Base-by-base conservation (phyloP, 208 protist genomes). In the Leishmania guyanensis region DNA sequence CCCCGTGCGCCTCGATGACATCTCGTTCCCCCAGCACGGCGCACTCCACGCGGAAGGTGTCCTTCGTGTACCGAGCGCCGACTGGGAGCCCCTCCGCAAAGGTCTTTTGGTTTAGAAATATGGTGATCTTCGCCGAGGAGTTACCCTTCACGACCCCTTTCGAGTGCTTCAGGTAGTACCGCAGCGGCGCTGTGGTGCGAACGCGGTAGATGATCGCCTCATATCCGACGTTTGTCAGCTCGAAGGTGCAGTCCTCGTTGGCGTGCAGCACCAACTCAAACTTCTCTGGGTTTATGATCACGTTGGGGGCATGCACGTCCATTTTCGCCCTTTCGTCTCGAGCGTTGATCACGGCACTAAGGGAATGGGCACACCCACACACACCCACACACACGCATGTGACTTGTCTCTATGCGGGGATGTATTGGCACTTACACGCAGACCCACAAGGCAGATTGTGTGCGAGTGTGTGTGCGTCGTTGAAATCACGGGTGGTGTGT, bases 1-100 rank as follows among this genome's bases (percentile, higher is more conserved):
- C 79, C 48, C 75, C 78, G 39, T 88, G 81, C 8, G 89, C 84
- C 83, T 92, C 94, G 51, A 97, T 85, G 39, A 91, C 81, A 54
- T 97, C 93, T 54, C 89, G 79, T 56, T 85, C 83, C 29, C 83
- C 83, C 60, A 93, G 70, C 56, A 87, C 48, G 64, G 88, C 89
- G 78, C 92, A 97, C 82, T 97, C 91, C 10, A 97, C 64, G 20
- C 89, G 89, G 80, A 97, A 97, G 73, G 92, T 90, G 77, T 97
- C 94, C 62, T 89, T 89, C 6, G 89, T 83, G 43, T 83, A 79
- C 8, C 70, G 76, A 22, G 69, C 54, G 16, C 78, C 81, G 0
- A 60, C 78, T 65, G 53, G 29, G 48, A 50, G 48, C 60, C 66
- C 80, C 50, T 87, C 81, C 10, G 81, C 58, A 51, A 86, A 66